Evolutionary conservation across 352 stramenopile genomes (phyloP), one percentile per base, ranked within the genome.

Genomic region (Thraustotheca clavata): DNA sequence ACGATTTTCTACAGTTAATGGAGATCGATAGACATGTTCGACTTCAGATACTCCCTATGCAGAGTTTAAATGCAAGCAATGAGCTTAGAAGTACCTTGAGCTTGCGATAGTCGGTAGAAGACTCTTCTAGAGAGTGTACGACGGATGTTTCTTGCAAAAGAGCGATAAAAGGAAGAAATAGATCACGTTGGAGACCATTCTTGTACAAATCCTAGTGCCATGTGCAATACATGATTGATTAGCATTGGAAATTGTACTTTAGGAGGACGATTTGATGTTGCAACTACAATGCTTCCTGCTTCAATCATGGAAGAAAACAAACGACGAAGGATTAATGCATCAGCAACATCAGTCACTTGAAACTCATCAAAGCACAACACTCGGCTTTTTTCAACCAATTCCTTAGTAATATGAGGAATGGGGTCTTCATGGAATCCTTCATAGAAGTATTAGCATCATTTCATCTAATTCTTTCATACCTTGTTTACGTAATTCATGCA

Each of bases 341-440:
- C 95, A 0, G 91, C 95, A 47, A 99, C 89, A 72, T 99, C 96
- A 4, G 91, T 98, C 33, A 97, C 89, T 77, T 99, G 95, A 63
- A 99, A 98, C 80, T 99, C 96, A 73, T 99, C 96, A 70, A 99
- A 97, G 78, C 94, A 98, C 5, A 99, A 74, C 31, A 99, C 67
- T 67, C 88, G 95, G 29, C 86, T 87, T 62, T 91, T 81, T 39
- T 76, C 31, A 31, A 96, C 73, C 7, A 99, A 62, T 54, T 97
- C 79, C 49, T 87, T 68, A 9, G 88, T 83, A 50, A 99, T 85
- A 55, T 87, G 76, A 60, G 82, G 80, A 49, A 93, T 91, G 18
- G 82, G 79, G 59, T 93, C 84, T 38, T 88, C 75, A 43, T 67
- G 80, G 9, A 52, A 24, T 9, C 2, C 69, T 82, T 35, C 83